phyloP scores from a whole-genome alignment of 2,329 filamentous ascomycete genomes.

The Endoconidiophora polonica region DNA sequence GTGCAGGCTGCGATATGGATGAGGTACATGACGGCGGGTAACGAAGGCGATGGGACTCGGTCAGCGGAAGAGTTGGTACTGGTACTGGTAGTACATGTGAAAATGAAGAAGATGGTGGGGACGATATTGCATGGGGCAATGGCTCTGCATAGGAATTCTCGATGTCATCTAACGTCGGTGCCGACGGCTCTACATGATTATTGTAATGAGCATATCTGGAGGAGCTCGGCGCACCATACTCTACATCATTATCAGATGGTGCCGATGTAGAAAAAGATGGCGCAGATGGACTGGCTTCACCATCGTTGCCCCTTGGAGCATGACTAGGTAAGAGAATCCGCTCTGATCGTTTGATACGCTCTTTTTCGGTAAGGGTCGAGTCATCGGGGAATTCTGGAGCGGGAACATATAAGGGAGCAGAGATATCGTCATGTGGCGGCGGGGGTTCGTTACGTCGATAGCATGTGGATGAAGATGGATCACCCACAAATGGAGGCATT shows the following conservation, averaged over 20 bases:
- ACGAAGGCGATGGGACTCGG: background rate
- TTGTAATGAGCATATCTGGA: no score
- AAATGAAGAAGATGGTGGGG: background rate
- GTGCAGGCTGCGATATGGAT: background rate
- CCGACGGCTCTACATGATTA: slow-evolving; percentile 1
- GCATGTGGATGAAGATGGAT: slow-evolving; percentile 6
- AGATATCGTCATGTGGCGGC: slow-evolving; percentile 31
- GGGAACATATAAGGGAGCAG: slow-evolving; percentile 43
- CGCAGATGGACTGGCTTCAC: slow-evolving; percentile 23
- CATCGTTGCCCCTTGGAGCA: slow-evolving; percentile 26
- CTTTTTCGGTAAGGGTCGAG: slow-evolving; percentile 60
- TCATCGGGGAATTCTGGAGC: slow-evolving; percentile 44
- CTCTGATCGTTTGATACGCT: slow-evolving; percentile 62
- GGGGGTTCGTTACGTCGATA: slow-evolving; percentile 11
- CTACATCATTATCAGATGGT: slow-evolving; percentile 19
- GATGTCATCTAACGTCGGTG: slow-evolving; percentile 7
- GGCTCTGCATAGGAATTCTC: slow-evolving; percentile 9
- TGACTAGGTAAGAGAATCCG: slow-evolving; percentile 65
- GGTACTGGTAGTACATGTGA: slow-evolving; percentile 13
- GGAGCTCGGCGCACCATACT: slow-evolving; percentile 23
- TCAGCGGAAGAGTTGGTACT: slow-evolving; percentile 17
- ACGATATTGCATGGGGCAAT: slow-evolving; percentile 13
- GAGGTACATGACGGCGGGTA: background rate
- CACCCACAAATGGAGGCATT: background rate
- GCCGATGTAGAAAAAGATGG: slow-evolving; percentile 14